phyloP scores from a whole-genome alignment of 257 asterid species.

The Penstemon eatonii region DNA sequence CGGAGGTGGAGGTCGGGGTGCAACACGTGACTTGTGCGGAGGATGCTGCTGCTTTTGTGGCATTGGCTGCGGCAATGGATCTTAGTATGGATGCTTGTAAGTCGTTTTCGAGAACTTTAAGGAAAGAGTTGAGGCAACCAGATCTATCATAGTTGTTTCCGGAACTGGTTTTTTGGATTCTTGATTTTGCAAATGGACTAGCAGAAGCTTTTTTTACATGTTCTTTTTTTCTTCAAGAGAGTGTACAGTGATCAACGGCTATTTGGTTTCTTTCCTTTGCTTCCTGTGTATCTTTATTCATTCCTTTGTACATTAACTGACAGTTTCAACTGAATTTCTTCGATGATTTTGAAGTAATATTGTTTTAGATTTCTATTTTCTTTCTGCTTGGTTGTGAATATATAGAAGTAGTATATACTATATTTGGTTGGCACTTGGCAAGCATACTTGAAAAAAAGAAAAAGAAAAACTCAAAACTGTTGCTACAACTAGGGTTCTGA shows the following conservation, averaged over 20 bases:
- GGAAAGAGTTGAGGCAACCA: constrained; percentile 79
- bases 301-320: constrained; percentile 35
- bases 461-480: background rate
- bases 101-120: constrained; percentile 69
- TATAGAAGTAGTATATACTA: constrained; percentile 15
- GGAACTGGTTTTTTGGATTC: constrained; percentile 20
- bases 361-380: constrained; percentile 27
- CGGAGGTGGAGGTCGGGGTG: constrained; percentile 92
- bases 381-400: constrained; percentile 16
- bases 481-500: background rate
- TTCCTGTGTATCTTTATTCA: constrained; percentile 20
- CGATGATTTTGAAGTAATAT: constrained; percentile 5
- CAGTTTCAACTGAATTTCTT: constrained; percentile 22
- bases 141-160: constrained; percentile 35
- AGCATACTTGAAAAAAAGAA: background rate
- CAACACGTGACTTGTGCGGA: constrained; percentile 92
- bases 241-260: constrained; percentile 61
- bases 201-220: constrained; percentile 19
- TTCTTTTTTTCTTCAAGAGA: constrained; percentile 21
- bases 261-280: constrained; percentile 20
- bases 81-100: constrained; percentile 91
- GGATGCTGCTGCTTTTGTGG: constrained; percentile 97
- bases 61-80: constrained; percentile 94
- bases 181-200: constrained; percentile 24
- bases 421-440: background rate